Evolutionary conservation across 2,329 filamentous ascomycete genomes (phyloP), one percentile per base, ranked within the genome.

Genomic region (Hirsutella rhossiliensis): DNA sequence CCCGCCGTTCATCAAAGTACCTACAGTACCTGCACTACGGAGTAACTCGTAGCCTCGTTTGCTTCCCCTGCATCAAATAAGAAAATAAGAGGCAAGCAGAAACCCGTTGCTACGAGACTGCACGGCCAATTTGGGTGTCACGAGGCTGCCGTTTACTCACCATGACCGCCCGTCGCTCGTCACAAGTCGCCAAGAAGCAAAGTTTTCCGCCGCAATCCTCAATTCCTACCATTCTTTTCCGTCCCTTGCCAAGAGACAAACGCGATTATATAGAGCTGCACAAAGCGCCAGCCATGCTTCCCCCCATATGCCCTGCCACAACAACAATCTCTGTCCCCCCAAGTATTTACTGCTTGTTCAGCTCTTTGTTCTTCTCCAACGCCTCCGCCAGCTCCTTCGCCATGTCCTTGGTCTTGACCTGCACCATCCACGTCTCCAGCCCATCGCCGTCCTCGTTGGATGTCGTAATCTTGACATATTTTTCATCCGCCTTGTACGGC

Each of bases 341-440:
- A 12, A 11, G 17, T 23, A n/a, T 40, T 54, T 60, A 69, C 53
- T 69, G 67, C 60, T 78, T 78, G 54, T 78, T 77, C 46, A 72
- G 67, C 45, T 63, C 59, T 63, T 79, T 79, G 54, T 76, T 60
- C 49, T 68, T 62, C 59, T 78, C 73, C 55, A 78, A 48, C 3
- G 63, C 65, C 15, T 60, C 60, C 1, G 73, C 72, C 36, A 86
- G 60, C 41, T 68, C 65, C 52, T 69, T 64, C 12, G 81, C 74
- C 37, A 79, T 54, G 31, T 75, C 71, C 49, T 71, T 67, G 3
- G 80, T 80, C 66, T 84, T 86, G 40, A 87, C 76, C 57, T 82
- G 78, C 15, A 88, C 62, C 57, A 82, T 74, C 80, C 81, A 89
- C 5, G 78, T 78, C 61, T 84, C 80, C 27, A 84, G 61, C 1